These are phyloP conservation scores for Phytopythium litorale DNA, from an alignment of 352 stramenopile genomes.

Conservation along the genomic window DNA sequence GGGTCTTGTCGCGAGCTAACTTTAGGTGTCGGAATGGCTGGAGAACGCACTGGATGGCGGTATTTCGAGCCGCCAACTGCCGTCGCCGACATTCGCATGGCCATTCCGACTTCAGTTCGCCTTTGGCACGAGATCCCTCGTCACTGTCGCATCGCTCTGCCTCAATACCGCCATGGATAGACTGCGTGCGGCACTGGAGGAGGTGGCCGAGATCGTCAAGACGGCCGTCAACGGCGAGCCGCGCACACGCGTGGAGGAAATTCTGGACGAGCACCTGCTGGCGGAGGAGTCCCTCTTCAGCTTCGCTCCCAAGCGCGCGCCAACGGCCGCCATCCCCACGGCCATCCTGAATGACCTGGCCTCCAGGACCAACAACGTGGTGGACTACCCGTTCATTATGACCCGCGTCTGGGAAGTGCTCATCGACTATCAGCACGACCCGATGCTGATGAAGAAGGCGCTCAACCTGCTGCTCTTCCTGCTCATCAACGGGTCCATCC, in stretches of 20 bases:
- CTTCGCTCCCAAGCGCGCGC: slow-evolving; percentile 38
- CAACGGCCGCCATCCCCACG: slow-evolving; percentile 37
- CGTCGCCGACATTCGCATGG: not conserved
- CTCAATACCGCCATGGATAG: slow-evolving; percentile 36
- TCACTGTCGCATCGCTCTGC: not conserved
- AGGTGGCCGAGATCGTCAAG: slow-evolving; percentile 65
- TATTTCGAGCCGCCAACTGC: not conserved
- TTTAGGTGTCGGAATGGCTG: not conserved
- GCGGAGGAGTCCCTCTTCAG: slow-evolving; percentile 36
- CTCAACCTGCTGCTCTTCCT: slow-evolving; percentile 60
- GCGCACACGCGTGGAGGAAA: slow-evolving; percentile 55
- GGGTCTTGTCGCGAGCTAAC: not conserved
- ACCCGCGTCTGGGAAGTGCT: slow-evolving; percentile 66
- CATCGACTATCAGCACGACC: slow-evolving; percentile 52
- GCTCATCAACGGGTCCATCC: slow-evolving; percentile 64
- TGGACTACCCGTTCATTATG: slow-evolving; percentile 75
- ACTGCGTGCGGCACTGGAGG: slow-evolving; percentile 48
- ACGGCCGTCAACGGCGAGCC: slow-evolving; percentile 45
- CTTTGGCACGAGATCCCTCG: not conserved
- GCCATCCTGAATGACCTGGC: slow-evolving; percentile 56
- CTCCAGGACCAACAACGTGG: slow-evolving; percentile 61
- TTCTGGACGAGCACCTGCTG: slow-evolving; percentile 59
- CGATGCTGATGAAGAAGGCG: slow-evolving; percentile 57
- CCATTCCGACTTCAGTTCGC: not conserved
- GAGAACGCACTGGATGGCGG: not conserved